These are phyloP conservation scores for Gossypium trilobum DNA, from an alignment of 441 rosid species.

Conservation along the genomic window DNA sequence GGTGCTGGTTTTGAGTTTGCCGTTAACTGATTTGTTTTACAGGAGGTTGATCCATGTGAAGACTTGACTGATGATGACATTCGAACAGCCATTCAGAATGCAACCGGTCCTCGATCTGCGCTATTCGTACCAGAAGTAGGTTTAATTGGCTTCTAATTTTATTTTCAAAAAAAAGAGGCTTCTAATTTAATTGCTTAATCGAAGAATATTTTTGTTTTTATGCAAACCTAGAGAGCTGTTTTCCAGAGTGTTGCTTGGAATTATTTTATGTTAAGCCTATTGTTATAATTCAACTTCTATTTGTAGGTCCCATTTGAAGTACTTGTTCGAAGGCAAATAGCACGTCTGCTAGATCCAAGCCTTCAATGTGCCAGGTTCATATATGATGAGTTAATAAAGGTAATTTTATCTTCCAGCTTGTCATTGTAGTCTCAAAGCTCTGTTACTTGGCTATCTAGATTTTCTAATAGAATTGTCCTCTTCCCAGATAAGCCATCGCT, in stretches of 20 bases:
- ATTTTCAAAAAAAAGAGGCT: background rate
- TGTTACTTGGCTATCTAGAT: background rate
- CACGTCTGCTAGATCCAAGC: conserved; percentile 84
- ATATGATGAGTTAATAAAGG: conserved; percentile 83
- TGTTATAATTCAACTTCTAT: conserved; percentile 15
- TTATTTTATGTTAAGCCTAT: background rate
- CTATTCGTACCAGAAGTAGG: conserved; percentile 84
- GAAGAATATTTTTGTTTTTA: background rate
- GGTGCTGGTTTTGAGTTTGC: background rate
- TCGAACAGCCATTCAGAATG: conserved; percentile 92
- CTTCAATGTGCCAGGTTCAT: conserved; percentile 93
- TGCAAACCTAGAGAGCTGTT: background rate
- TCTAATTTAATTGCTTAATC: conserved; percentile 2
- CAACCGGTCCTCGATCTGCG: conserved; percentile 84
- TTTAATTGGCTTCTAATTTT: conserved; percentile 11
- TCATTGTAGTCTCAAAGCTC: background rate
- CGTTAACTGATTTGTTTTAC: conserved; percentile 13
- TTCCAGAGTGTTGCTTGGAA: background rate
- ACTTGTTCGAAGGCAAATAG: conserved; percentile 84
- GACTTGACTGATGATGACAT: conserved; percentile 87
- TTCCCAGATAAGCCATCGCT: conserved; percentile 79
- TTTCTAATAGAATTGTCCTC: conserved; percentile 6
- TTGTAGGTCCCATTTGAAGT: conserved; percentile 89
- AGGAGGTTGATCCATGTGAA: conserved; percentile 96
- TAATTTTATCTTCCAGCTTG: conserved; percentile 12